Conservation (phyloP, 1,139 yeast genomes). For the Magnusiomyces magnusii region DNA sequence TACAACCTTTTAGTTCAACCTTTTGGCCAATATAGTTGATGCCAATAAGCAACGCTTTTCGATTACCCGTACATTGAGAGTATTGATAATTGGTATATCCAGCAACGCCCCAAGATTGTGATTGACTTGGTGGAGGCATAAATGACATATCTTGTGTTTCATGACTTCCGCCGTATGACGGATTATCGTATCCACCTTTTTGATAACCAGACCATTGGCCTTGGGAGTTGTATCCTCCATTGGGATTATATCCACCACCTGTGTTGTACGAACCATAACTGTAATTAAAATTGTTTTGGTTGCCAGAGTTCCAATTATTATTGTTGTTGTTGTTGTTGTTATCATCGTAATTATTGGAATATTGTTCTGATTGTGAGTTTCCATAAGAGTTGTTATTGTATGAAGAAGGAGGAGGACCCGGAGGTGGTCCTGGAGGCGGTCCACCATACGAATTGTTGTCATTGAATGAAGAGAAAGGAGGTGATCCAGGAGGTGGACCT, state of each 20-base stretch:
- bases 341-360: background rate
- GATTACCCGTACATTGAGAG: conserved; percentile 66
- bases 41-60: conserved; percentile 80
- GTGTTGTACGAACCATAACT: background rate
- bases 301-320: background rate
- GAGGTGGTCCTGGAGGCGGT: too few relatives aligned
- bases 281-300: background rate
- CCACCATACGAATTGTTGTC: too few relatives aligned
- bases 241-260: background rate
- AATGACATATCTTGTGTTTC: conserved; percentile 2
- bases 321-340: background rate
- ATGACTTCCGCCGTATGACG: conserved; percentile 3
- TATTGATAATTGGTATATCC: conserved; percentile 45
- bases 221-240: conserved; percentile 4
- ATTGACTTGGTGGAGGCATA: conserved; percentile 31
- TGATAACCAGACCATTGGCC: background rate
- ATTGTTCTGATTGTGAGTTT: too few relatives aligned
- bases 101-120: conserved; percentile 35
- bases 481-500: too few relatives aligned
- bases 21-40: conserved; percentile 76
- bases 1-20: conserved; percentile 73
- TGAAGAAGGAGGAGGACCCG: too few relatives aligned
- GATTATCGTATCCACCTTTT: conserved; percentile 1
- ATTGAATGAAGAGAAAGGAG: too few relatives aligned
- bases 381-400: too few relatives aligned